A percentile compares a stretch with the other conserved stretches of the same genome.
Evolutionary conservation across 768 basidiomycete genomes (phyloP).

Genomic region (Leccinum rimulosum): DNA sequence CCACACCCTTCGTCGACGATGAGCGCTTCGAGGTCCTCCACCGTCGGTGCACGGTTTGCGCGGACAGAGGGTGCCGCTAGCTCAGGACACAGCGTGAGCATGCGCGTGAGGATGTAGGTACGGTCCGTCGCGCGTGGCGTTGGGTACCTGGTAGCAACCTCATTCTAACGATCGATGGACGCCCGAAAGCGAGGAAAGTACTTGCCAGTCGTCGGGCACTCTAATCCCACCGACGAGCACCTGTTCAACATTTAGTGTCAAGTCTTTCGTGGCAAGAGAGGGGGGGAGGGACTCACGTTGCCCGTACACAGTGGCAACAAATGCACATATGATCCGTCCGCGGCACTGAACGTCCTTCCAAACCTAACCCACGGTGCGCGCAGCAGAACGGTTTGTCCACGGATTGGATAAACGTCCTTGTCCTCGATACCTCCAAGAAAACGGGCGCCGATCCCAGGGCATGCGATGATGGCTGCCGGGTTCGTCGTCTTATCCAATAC

Average conservation of each 20-base stretch:
- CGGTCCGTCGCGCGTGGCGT: constrained; percentile 62
- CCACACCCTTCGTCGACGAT: constrained; percentile 58
- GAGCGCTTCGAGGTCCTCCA: constrained; percentile 48
- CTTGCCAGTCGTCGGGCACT: constrained; percentile 58
- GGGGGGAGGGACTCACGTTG: constrained; percentile 34
- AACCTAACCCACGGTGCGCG: constrained; percentile 48
- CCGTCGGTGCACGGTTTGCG: constrained; percentile 40
- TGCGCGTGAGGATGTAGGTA: constrained; percentile 52
- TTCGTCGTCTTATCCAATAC: constrained; percentile 10
- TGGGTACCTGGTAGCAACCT: constrained; percentile 49
- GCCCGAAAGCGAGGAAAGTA: neutral
- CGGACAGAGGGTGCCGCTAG: constrained; percentile 56
- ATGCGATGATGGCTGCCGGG: constrained; percentile 56
- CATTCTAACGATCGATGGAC: neutral
- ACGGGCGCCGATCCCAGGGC: constrained; percentile 62
- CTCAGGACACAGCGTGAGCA: constrained; percentile 52
- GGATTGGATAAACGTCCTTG: constrained; percentile 43
- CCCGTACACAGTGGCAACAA: constrained; percentile 38
- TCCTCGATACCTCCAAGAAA: constrained; percentile 53
- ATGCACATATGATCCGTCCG: constrained; percentile 34
- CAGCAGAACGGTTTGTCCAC: constrained; percentile 46
- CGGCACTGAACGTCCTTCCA: constrained; percentile 31
- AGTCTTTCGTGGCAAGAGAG: neutral
- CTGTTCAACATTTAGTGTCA: constrained; percentile 19
- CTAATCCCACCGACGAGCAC: constrained; percentile 63